Percentiles rank a stretch among this genome's conserved stretches.
Evolutionary conservation across 2,329 filamentous ascomycete genomes (phyloP).

Genomic region (Ramichloridium luteum): DNA sequence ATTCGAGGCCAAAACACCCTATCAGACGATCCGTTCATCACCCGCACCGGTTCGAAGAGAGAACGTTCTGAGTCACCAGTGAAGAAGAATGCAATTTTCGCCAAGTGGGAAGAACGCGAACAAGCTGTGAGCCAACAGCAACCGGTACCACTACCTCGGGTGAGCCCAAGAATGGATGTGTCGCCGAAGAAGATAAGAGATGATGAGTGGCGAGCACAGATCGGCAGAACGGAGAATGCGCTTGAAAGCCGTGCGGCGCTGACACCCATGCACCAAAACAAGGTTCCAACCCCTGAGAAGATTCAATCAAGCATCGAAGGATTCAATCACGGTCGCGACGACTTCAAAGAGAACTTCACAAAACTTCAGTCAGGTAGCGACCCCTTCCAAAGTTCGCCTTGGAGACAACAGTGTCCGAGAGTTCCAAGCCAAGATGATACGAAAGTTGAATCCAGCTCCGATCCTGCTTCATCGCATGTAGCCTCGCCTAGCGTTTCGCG

Average conservation of each 20-base stretch:
- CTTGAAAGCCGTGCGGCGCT: constrained; percentile 17
- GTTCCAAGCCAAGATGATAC: too few species aligned
- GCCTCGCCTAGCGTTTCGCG: neutral
- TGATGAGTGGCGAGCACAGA: constrained; percentile 21
- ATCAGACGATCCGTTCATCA: constrained; percentile 21
- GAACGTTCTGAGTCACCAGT: constrained; percentile 25
- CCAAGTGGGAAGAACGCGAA: constrained; percentile 21
- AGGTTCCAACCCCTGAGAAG: too few species aligned
- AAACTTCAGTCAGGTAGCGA: too few species aligned
- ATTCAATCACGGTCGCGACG: too few species aligned
- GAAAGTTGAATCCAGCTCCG: too few species aligned
- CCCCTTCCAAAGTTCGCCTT: too few species aligned
- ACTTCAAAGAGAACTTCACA: too few species aligned
- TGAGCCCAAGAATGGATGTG: constrained; percentile 18
- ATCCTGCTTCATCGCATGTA: neutral
- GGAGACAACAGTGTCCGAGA: too few species aligned
- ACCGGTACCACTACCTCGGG: constrained; percentile 2
- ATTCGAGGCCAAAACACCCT: constrained; percentile 9
- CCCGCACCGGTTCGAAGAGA: constrained; percentile 18
- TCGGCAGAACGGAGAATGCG: constrained; percentile 19
- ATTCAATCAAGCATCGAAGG: too few species aligned
- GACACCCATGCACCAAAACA: constrained; percentile 20
- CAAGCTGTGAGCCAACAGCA: constrained; percentile 14
- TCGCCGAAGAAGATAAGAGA: constrained; percentile 22
- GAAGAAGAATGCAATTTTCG: constrained; percentile 26